Conservation (phyloP, 164 flowering plant species). For the Aristolochia contorta region DNA sequence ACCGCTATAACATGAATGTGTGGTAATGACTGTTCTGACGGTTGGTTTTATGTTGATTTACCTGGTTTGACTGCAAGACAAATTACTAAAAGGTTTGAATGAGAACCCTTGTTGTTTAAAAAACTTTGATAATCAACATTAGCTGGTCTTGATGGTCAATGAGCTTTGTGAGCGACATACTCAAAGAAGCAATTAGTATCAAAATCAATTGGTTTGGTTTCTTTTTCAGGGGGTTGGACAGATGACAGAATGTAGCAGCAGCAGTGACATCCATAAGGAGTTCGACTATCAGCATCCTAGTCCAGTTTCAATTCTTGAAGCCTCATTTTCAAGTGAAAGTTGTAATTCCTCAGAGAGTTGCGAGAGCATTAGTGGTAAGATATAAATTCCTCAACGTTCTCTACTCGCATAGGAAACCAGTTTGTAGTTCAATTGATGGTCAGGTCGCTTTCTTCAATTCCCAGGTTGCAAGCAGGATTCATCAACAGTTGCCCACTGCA, state of each 20-base stretch:
- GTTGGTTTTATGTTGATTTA: too few relatives aligned
- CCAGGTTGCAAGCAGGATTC: conserved; percentile 50
- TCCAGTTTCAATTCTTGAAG: conserved; percentile 75
- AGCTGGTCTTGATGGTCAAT: not conserved
- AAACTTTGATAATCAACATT: not conserved
- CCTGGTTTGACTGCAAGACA: too few relatives aligned
- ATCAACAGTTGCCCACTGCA: conserved; percentile 35
- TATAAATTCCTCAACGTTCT: not conserved
- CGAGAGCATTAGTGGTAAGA: conserved; percentile 44
- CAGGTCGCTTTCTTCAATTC: conserved; percentile 3
- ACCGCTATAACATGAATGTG: too few relatives aligned
- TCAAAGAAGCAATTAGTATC: not conserved
- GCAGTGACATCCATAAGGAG: conserved; percentile 23
- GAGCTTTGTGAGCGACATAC: too few relatives aligned
- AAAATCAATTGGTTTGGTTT: conserved; percentile 4
- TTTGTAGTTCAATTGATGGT: not conserved
- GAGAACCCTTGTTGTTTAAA: too few relatives aligned
- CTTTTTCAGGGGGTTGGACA: conserved; percentile 36
- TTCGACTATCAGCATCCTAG: conserved; percentile 49
- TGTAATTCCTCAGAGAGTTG: conserved; percentile 56
- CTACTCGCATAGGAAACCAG: not conserved
- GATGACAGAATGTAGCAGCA: conserved; percentile 12
- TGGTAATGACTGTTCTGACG: too few relatives aligned
- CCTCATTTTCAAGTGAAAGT: conserved; percentile 56
- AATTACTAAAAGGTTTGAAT: too few relatives aligned